A percentile compares a stretch with the other conserved stretches of the same genome.
phyloP scores from a whole-genome alignment of 495 filamentous ascomycete species.

The Umbilicaria muhlenbergii region DNA sequence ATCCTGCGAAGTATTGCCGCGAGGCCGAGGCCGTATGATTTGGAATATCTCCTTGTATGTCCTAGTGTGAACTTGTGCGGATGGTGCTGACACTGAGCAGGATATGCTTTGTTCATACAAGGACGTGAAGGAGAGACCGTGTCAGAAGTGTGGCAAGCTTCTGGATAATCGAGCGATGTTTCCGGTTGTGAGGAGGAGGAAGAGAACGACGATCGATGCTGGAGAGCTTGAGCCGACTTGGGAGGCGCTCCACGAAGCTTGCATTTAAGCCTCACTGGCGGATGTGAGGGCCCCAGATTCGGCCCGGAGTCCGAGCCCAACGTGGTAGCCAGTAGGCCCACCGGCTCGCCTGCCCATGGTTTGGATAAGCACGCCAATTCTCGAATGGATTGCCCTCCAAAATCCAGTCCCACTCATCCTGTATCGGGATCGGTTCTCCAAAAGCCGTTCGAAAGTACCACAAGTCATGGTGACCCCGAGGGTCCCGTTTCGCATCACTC shows the following conservation, averaged over 20 bases:
- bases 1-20: constrained; percentile 4
- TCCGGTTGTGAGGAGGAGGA: constrained; percentile 7
- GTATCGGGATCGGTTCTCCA: too few species aligned
- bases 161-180: constrained; percentile 13
- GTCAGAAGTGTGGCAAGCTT: constrained; percentile 9
- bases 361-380: too few species aligned
- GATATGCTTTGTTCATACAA: constrained; percentile 13
- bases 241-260: constrained; percentile 10
- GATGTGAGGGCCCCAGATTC: too few species aligned
- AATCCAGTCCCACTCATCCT: too few species aligned
- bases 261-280: too few species aligned
- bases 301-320: too few species aligned
- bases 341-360: too few species aligned
- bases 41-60: constrained; percentile 10
- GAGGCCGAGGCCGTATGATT: background rate
- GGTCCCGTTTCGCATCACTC: constrained; percentile 3
- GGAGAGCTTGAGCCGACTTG: constrained; percentile 1
- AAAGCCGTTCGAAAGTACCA: too few species aligned
- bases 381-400: too few species aligned
- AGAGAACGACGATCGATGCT: constrained; percentile 1
- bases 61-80: background rate
- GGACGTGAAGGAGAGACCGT: constrained; percentile 10
- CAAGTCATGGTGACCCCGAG: background rate
- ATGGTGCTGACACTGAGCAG: constrained; percentile 6
- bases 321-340: too few species aligned